phyloP scores from a whole-genome alignment of 2,329 filamentous ascomycete species.

The Didymella pinodella region DNA sequence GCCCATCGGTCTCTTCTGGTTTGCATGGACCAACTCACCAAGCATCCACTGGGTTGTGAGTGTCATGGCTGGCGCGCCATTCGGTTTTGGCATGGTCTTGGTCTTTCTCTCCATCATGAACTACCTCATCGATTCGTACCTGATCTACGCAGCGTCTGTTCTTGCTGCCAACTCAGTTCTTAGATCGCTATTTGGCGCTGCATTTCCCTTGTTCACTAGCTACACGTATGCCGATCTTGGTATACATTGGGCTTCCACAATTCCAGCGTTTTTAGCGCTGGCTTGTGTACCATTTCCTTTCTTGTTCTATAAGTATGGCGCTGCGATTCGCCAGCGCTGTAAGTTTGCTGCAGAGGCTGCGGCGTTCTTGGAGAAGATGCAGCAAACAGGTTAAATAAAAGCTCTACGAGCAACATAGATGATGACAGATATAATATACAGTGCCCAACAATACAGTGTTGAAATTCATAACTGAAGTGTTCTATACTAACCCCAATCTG shows the following conservation, averaged over 20 bases:
- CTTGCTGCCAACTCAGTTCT: conserved; percentile 55
- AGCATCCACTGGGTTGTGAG: conserved; percentile 63
- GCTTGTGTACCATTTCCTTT: conserved; percentile 64
- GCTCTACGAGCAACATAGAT: not conserved
- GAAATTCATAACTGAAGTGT: no score
- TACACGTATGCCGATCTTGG: conserved; percentile 57
- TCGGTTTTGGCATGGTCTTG: conserved; percentile 53
- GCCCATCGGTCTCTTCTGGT: conserved; percentile 54
- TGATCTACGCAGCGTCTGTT: conserved; percentile 45
- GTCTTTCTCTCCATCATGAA: conserved; percentile 60
- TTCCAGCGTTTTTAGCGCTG: conserved; percentile 58
- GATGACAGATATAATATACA: not conserved
- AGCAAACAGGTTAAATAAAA: conserved; percentile 9
- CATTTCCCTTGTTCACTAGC: conserved; percentile 58
- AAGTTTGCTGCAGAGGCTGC: conserved; percentile 72
- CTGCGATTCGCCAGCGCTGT: conserved; percentile 67
- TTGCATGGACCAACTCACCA: conserved; percentile 53
- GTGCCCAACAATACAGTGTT: no score
- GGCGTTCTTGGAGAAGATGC: conserved; percentile 59
- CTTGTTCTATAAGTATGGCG: conserved; percentile 75
- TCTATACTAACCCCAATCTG: no score
- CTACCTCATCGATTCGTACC: conserved; percentile 70
- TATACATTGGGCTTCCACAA: conserved; percentile 58
- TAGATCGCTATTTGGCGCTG: conserved; percentile 56
- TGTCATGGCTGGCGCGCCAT: conserved; percentile 58